Base-by-base conservation (phyloP, 495 filamentous ascomycete species). In the Talaromyces borbonicus region DNA sequence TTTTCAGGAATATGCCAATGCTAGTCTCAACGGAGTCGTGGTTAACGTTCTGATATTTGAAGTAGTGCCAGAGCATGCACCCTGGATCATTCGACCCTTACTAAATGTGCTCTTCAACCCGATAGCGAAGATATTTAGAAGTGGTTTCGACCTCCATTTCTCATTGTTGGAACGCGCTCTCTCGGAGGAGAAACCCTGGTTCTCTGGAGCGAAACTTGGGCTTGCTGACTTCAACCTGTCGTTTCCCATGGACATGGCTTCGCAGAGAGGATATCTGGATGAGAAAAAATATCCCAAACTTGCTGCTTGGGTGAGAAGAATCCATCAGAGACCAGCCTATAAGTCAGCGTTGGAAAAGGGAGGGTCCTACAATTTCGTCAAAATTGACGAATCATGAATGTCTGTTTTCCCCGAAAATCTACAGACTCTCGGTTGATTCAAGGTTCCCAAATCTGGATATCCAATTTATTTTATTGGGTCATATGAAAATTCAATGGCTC, bases 261-360 rank as follows among this genome's bases (percentile, higher is more conserved):
- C 5, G 23, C 39, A 49, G 40, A 49, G 38, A 24, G 19, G 16
- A 20, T 44, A 16, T 24, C 53, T 39, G 25, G 60, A 59, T 55
- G 39, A 46, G 30, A 46, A 50, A 23, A 57, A 53, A 41, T 53
- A 63, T 49, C 50, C 46, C 33, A 43, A 61, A 38, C 37, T 61
- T 15, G 48, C 60, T 12, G 46, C 44, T 19, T 63, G 56, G 46
- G 33, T 63, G 43, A 41, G 52, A 42, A 51, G 58, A 3, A 33
- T 63, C 29, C 49, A 51, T 4, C 54, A 57, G 30, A 48, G 60
- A 2, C 51, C 53, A 27, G 60, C 60, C 8, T 63, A 61, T 41
- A 50, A 49, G 35, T 53, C 38, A 49, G 60, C 60, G 1, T 55
- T 63, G 52, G 49, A 48, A 46, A 56, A 63, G 29, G 58, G 60